A percentile compares a stretch with the other conserved stretches of the same genome.
phyloP scores from a whole-genome alignment of 1,284 basidiomycete genomes.

The Tilletia horrida region DNA sequence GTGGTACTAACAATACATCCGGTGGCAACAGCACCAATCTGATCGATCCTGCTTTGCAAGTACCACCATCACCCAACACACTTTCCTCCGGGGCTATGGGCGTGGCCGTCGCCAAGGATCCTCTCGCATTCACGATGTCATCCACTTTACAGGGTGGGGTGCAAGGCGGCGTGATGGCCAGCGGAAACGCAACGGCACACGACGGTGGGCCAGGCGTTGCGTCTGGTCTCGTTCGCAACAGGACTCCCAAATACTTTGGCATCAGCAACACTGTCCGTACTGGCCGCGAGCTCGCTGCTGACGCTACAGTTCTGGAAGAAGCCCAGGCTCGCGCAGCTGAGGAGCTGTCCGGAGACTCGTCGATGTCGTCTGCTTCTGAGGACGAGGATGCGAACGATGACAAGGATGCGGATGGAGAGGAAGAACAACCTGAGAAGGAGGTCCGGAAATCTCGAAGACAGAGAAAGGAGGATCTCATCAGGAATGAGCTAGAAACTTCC shows the following conservation, averaged over 20 bases:
- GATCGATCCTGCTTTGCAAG: background rate
- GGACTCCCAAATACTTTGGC: constrained; percentile 32
- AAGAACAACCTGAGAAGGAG: background rate
- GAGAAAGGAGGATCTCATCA: constrained; percentile 29
- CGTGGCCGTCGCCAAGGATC: constrained; percentile 18
- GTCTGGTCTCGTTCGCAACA: background rate
- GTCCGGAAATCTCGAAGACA: constrained; percentile 3
- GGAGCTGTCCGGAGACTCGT: constrained; percentile 19
- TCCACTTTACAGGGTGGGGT: constrained; percentile 13
- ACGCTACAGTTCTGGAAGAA: constrained; percentile 15
- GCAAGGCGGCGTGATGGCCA: background rate
- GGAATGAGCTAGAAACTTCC: constrained; percentile 21
- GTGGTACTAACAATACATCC: background rate
- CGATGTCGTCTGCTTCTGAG: constrained; percentile 14
- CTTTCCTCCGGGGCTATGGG: constrained; percentile 16
- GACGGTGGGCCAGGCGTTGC: constrained; percentile 1
- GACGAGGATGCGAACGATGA: constrained; percentile 24
- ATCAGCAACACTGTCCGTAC: constrained; percentile 37
- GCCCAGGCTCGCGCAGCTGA: constrained; percentile 4
- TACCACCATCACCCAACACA: background rate
- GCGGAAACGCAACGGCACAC: background rate
- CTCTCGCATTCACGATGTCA: constrained; percentile 31
- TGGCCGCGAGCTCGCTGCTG: constrained; percentile 38
- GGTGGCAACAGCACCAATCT: background rate
- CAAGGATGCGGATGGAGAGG: background rate